A percentile compares a stretch with the other conserved stretches of the same genome.
These are phyloP conservation scores for Alisma plantagoaquatica DNA, from an alignment of 106 monocot genomes.

Conservation along the genomic window DNA sequence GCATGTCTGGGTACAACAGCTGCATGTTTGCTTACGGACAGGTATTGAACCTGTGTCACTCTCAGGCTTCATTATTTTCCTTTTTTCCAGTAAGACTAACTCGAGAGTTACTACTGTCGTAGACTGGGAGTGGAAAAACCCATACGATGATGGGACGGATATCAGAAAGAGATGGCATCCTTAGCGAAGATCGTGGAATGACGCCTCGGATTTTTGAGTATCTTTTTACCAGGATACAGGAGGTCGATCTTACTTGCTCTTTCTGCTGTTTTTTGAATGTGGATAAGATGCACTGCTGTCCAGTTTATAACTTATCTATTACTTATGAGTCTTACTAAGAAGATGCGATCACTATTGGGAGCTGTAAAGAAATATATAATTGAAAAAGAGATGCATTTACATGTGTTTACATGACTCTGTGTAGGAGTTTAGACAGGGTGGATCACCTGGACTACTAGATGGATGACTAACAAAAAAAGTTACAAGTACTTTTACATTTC, in stretches of 20 bases:
- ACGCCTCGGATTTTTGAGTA: conserved; percentile 73
- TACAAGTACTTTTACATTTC: no score
- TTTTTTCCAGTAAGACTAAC: neutral
- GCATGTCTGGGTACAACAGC: conserved; percentile 74
- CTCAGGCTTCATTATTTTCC: neutral
- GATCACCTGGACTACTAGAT: no score
- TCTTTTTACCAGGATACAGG: conserved; percentile 48
- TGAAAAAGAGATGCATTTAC: no score
- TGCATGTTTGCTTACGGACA: conserved; percentile 89
- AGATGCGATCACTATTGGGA: no score
- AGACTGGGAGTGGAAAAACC: conserved; percentile 89
- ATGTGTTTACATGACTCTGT: no score
- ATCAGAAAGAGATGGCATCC: conserved; percentile 14
- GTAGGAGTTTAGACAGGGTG: no score
- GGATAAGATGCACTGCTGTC: neutral
- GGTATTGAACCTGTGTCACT: conserved; percentile 16
- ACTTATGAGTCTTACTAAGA: no score
- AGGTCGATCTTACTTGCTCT: no score
- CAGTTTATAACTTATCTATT: no score
- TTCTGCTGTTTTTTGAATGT: no score
- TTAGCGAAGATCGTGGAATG: conserved; percentile 50
- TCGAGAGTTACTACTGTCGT: conserved; percentile 1
- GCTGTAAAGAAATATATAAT: no score
- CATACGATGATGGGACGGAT: conserved; percentile 75
- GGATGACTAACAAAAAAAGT: no score